phyloP scores from a whole-genome alignment of 2,329 filamentous ascomycete species.

The Talaromyces marneffei region DNA sequence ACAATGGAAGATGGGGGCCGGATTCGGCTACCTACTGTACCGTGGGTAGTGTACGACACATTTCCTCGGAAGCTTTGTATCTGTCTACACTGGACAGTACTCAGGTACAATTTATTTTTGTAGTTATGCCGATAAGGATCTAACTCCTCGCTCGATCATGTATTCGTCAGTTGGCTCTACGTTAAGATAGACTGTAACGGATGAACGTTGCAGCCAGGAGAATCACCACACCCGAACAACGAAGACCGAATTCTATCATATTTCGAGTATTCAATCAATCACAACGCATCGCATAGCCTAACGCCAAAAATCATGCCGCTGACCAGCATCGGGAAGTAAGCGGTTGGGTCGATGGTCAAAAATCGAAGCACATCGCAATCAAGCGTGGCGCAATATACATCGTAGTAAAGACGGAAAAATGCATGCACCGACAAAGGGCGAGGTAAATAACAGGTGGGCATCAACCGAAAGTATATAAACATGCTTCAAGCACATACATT shows the following conservation, averaged over 20 bases:
- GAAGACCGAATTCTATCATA: constrained; percentile 2
- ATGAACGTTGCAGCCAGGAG: no score
- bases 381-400: neutral
- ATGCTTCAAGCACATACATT: constrained; percentile 7
- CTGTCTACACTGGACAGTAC: no score
- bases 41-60: no score
- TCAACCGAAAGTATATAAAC: constrained; percentile 1
- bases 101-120: no score
- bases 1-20: neutral
- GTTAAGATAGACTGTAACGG: no score
- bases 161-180: neutral
- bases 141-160: no score
- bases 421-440: neutral
- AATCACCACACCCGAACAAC: no score
- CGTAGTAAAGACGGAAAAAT: neutral
- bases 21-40: neutral
- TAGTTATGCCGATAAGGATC: no score
- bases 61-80: no score
- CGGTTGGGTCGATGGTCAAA: neutral
- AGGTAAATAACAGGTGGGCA: neutral
- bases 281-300: neutral
- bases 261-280: neutral
- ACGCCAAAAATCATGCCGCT: constrained; percentile 1
- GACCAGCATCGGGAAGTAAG: neutral
- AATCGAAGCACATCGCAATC: neutral